phyloP scores from a whole-genome alignment of 495 filamentous ascomycete species.

The Bacidia rubella region DNA sequence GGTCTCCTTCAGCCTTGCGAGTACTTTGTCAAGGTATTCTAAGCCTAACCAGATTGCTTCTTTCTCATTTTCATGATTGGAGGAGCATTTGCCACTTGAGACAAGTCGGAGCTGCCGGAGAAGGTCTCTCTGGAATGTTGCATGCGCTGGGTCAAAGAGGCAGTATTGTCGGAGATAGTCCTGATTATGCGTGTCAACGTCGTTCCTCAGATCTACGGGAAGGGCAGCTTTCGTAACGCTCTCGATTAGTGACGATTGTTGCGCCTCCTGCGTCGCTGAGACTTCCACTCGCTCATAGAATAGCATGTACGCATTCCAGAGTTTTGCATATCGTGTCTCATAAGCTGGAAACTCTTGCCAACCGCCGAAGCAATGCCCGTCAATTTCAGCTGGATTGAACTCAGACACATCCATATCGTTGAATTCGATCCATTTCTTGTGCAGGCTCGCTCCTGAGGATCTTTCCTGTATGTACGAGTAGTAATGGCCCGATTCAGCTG shows the following conservation, averaged over 20 bases:
- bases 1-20: conserved; percentile 59
- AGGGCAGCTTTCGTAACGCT: too few relatives aligned
- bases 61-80: conserved; percentile 42
- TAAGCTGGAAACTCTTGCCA: conserved; percentile 31
- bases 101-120: conserved; percentile 35
- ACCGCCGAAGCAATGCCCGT: conserved; percentile 70
- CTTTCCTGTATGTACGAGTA: conserved; percentile 88
- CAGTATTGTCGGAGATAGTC: conserved; percentile 62
- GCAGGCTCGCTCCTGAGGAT: conserved; percentile 35
- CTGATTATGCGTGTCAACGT: conserved; percentile 61
- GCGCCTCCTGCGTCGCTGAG: too few relatives aligned
- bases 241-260: conserved; percentile 32
- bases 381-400: conserved; percentile 64
- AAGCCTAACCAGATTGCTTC: conserved; percentile 52
- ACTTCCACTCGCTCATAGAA: conserved; percentile 87
- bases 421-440: conserved; percentile 71
- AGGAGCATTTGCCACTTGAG: conserved; percentile 31
- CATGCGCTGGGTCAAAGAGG: conserved; percentile 62
- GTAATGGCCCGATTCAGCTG: conserved; percentile 91
- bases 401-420: conserved; percentile 71
- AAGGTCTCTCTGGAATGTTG: conserved; percentile 48
- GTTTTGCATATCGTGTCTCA: conserved; percentile 42
- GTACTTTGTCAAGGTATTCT: conserved; percentile 63
- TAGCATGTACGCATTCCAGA: conserved; percentile 89
- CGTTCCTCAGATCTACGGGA: conserved; percentile 38